Conservation (phyloP, 257 asterid genomes). For the Marsdenia floribunda region DNA sequence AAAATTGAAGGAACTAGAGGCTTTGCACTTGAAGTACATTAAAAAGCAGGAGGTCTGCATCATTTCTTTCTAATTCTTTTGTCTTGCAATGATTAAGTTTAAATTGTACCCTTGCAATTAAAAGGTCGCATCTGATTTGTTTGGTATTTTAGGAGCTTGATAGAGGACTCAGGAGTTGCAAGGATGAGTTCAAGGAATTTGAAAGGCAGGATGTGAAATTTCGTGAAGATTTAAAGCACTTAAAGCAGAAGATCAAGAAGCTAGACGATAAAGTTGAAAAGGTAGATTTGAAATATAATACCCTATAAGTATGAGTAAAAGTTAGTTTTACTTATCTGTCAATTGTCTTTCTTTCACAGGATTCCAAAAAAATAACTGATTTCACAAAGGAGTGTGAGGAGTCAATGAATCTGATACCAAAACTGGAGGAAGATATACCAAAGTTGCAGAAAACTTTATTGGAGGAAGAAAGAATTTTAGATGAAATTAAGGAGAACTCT, state of each 20-base stretch:
- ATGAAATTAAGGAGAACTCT: conserved; percentile 69
- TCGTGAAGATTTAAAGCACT: conserved; percentile 74
- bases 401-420: conserved; percentile 68
- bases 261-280: conserved; percentile 71
- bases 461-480: conserved; percentile 72
- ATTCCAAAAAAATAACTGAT: conserved; percentile 55
- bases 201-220: conserved; percentile 91
- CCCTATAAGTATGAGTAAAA: background rate
- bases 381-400: conserved; percentile 71
- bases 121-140: background rate
- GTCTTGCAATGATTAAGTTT: background rate
- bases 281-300: conserved; percentile 36
- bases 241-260: conserved; percentile 84
- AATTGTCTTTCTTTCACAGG: conserved; percentile 35
- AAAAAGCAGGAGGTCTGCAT: conserved; percentile 74
- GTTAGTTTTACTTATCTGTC: background rate
- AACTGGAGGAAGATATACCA: conserved; percentile 69
- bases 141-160: conserved; percentile 61
- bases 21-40: conserved; percentile 57
- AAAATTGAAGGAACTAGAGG: conserved; percentile 73
- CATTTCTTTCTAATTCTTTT: conserved; percentile 6
- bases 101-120: background rate
- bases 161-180: conserved; percentile 47
- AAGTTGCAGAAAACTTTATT: conserved; percentile 55
- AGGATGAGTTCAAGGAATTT: conserved; percentile 84